These are phyloP conservation scores for Colletotrichum musae DNA, from an alignment of 2,329 filamentous ascomycete species.

Conservation along the genomic window DNA sequence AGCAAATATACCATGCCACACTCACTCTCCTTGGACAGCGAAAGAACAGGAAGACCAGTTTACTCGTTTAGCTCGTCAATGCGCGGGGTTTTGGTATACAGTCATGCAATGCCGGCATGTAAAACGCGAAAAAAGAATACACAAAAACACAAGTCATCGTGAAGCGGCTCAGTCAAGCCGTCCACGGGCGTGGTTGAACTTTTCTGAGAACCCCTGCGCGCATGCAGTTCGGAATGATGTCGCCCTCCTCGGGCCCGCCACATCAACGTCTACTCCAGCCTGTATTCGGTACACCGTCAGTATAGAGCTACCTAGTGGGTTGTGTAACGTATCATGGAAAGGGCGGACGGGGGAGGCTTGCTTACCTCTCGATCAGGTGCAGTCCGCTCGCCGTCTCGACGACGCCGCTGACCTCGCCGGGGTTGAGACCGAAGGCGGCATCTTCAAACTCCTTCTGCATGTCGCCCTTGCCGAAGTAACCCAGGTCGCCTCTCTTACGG, in stretches of 20 bases:
- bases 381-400: slow-evolving; percentile 95
- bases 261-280: slow-evolving; percentile 47
- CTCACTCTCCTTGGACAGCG: neutral
- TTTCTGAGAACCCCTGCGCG: slow-evolving; percentile 4
- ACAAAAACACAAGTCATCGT: neutral
- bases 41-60: slow-evolving; percentile 3
- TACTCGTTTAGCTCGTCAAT: slow-evolving; percentile 24
- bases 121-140: neutral
- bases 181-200: slow-evolving; percentile 22
- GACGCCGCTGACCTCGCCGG: slow-evolving; percentile 87
- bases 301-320: neutral
- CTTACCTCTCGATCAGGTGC: slow-evolving; percentile 94
- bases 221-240: slow-evolving; percentile 1
- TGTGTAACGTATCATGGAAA: neutral
- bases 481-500: slow-evolving; percentile 92
- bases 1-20: slow-evolving; percentile 4
- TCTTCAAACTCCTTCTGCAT: slow-evolving; percentile 99
- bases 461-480: slow-evolving; percentile 93
- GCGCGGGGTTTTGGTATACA: slow-evolving; percentile 37
- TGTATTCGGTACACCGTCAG: slow-evolving; percentile 75
- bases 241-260: neutral
- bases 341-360: slow-evolving; percentile 46
- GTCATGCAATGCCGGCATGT: slow-evolving; percentile 19
- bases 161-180: neutral
- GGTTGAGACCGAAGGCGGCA: slow-evolving; percentile 89